A percentile compares a stretch with the other conserved stretches of the same genome.
These are phyloP conservation scores for Sporobolus alterniflorus DNA, from an alignment of 202 grass and related monocot species.

Conservation along the genomic window DNA sequence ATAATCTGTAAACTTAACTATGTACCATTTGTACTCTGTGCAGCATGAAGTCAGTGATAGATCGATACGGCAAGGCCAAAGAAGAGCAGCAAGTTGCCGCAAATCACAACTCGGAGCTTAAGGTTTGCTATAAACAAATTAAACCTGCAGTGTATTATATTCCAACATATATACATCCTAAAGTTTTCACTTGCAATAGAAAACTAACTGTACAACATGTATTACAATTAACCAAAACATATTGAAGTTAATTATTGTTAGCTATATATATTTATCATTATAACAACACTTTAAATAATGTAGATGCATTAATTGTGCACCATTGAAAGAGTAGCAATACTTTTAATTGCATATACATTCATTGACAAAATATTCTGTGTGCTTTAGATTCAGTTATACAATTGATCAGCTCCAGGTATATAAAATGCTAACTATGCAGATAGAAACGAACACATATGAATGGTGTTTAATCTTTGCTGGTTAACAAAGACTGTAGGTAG, in stretches of 20 bases:
- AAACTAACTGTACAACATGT: no score
- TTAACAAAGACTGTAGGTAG: no score
- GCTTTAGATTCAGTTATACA: not conserved
- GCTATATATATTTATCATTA: no score
- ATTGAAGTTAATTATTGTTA: no score
- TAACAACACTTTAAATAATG: no score
- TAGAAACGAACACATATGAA: not conserved
- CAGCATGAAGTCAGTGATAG: conserved; percentile 66
- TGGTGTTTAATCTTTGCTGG: not conserved
- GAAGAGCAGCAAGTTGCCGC: conserved; percentile 45
- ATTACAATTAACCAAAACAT: no score
- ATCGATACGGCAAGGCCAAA: conserved; percentile 54
- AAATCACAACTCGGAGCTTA: conserved; percentile 60
- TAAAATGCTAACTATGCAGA: not conserved
- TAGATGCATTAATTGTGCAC: not conserved
- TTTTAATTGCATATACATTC: not conserved
- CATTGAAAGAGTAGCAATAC: not conserved
- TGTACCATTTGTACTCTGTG: not conserved
- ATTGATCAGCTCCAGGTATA: not conserved
- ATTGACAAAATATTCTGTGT: not conserved
- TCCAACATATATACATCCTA: not conserved
- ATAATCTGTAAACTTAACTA: not conserved
- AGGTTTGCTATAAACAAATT: conserved; percentile 29
- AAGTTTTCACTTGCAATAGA: not conserved
- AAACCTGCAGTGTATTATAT: not conserved